A percentile compares a stretch with the other conserved stretches of the same genome.
Conservation (phyloP, 148 eudicot genomes). For the Cornus florida region DNA sequence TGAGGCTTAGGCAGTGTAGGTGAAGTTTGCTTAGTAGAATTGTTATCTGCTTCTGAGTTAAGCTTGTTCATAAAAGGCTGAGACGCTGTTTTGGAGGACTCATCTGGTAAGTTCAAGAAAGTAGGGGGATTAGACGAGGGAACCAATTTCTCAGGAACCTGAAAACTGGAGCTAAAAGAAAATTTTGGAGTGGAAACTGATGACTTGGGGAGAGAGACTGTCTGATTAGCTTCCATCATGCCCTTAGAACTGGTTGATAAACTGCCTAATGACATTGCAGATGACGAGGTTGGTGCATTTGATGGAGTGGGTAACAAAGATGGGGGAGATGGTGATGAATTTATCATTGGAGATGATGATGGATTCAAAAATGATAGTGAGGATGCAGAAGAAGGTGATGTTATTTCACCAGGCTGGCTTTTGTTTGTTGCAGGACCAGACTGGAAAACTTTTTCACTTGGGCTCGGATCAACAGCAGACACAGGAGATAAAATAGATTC, state of each 20-base stretch:
- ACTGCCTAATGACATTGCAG: not conserved
- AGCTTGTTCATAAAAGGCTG: conserved; percentile 33
- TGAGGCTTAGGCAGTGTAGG: conserved; percentile 29
- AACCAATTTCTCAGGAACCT: conserved; percentile 18
- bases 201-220: conserved; percentile 28
- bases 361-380: conserved; percentile 24
- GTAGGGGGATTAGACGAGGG: conserved; percentile 24
- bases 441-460: conserved; percentile 20
- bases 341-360: conserved; percentile 21
- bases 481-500: conserved; percentile 26
- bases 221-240: conserved; percentile 7
- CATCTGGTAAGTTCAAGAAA: conserved; percentile 23
- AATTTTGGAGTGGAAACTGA: conserved; percentile 29
- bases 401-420: conserved; percentile 15
- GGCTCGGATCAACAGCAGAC: conserved; percentile 17
- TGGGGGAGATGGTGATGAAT: conserved; percentile 21
- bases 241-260: no score
- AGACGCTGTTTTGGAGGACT: conserved; percentile 19
- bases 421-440: conserved; percentile 27
- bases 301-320: conserved; percentile 28
- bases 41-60: conserved; percentile 21
- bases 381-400: conserved; percentile 18
- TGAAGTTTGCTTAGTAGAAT: conserved; percentile 15
- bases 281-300: conserved; percentile 25
- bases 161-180: conserved; percentile 23